A percentile compares a stretch with the other conserved stretches of the same genome.
Evolutionary conservation across 306 rosid species (phyloP).

Genomic region (Rosa multiflora): DNA sequence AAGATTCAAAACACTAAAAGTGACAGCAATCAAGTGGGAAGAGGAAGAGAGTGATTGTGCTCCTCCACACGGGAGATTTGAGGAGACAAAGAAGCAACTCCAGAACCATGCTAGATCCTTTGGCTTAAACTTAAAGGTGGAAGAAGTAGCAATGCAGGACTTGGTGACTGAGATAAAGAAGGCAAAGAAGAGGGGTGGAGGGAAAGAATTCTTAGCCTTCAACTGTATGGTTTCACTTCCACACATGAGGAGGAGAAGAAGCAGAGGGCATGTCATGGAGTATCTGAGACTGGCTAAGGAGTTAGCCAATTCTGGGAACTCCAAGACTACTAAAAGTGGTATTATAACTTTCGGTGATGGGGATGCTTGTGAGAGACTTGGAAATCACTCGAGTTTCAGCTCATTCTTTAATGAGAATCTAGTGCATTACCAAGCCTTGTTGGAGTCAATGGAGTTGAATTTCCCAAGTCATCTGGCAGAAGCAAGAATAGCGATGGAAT

Average conservation of each 20-base stretch:
- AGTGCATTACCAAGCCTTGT: conserved; percentile 48
- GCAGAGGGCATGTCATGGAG: conserved; percentile 37
- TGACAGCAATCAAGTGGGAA: conserved; percentile 51
- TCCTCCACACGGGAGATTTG: conserved; percentile 34
- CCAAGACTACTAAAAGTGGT: conserved; percentile 25
- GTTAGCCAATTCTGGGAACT: conserved; percentile 24
- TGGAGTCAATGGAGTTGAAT: conserved; percentile 48
- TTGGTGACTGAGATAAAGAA: conserved; percentile 44
- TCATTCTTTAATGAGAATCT: conserved; percentile 51
- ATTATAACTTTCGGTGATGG: conserved; percentile 57
- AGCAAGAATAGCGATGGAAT: conserved; percentile 56
- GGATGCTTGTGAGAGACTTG: conserved; percentile 36
- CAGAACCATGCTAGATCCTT: conserved; percentile 39
- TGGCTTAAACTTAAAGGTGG: conserved; percentile 50
- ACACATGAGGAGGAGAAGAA: conserved; percentile 47
- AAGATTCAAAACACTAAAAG: conserved; percentile 33
- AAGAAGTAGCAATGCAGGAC: conserved; percentile 45
- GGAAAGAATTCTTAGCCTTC: conserved; percentile 46
- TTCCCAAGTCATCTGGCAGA: conserved; percentile 41
- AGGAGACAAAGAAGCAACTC: conserved; percentile 44
- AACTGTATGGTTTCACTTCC: conserved; percentile 53
- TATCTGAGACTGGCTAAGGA: conserved; percentile 50
- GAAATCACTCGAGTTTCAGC: conserved; percentile 35
- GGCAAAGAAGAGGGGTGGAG: conserved; percentile 37
- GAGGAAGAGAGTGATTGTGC: conserved; percentile 22